Evolutionary conservation across 106 monocot species (phyloP), one percentile per base, ranked within the genome.

Genomic region (Platanthera guangdongensis): DNA sequence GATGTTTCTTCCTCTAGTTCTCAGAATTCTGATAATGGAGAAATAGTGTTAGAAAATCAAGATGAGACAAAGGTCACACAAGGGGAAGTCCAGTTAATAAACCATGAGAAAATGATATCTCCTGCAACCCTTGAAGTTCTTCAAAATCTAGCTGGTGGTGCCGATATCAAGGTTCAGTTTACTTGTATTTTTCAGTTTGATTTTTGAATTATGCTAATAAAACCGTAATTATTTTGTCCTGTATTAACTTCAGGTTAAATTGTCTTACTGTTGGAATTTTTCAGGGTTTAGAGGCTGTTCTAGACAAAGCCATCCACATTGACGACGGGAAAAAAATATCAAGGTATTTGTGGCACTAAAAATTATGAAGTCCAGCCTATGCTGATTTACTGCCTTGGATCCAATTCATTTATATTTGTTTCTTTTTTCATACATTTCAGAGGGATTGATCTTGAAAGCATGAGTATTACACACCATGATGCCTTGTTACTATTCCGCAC

Each of bases 231-330:
- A 70, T 70, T 7, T 46, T n/a, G 8, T 75, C 62, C 8, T 32
- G 16, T 6, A 74, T 68, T 10, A 47, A 8, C 51, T 48, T 50
- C 52, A 22, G 51, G 49, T 76, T 52, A 14, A 11, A 13, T 51
- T 78, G 3, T 77, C 14, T 82, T 53, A 74, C 74, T 15, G 3
- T 48, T 76, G n/a, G n/a, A 74, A 50, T 73, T 39, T 46, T 80
- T 30, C 73, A 99, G 97, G 91, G 91, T 45, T 69, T 99, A 63
- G 94, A 97, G 78, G 97, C 97, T 76, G 91, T 94, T 60, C 97
- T 99, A 65, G 97, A 99, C 82, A 94, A 99, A 72, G 97, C 89
- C 79, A 88, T 99, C 60, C 87, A 86, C 76, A 77, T 86, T 82
- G 97, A 92, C 64, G 81, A 92, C 84, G 89, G 91, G 19, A 86